Percentiles rank a stretch among this genome's conserved stretches.
phyloP scores from a whole-genome alignment of 2,329 filamentous ascomycete genomes.

The Aspergillus persii region DNA sequence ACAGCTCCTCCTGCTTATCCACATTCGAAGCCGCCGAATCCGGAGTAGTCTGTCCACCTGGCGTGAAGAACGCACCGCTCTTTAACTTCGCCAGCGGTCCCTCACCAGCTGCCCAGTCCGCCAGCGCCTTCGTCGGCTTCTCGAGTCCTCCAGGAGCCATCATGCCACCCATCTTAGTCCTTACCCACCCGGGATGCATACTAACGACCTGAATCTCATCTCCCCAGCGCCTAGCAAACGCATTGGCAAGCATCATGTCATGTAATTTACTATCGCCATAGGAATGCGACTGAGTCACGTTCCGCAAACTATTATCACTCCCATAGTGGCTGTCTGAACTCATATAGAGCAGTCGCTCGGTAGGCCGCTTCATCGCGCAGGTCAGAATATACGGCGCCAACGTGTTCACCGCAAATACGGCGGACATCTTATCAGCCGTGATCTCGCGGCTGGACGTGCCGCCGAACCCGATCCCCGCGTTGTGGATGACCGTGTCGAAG shows the following conservation, averaged over 20 bases:
- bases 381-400: constrained; percentile 59
- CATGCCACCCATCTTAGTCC: constrained; percentile 54
- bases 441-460: constrained; percentile 34
- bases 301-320: constrained; percentile 45
- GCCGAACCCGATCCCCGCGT: constrained; percentile 52
- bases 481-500: constrained; percentile 59
- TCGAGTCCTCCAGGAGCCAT: constrained; percentile 50
- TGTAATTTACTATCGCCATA: constrained; percentile 59
- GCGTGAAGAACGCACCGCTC: constrained; percentile 21
- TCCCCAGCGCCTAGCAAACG: constrained; percentile 50
- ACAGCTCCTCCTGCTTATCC: constrained; percentile 28
- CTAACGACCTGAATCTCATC: constrained; percentile 47
- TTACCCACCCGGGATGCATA: constrained; percentile 55
- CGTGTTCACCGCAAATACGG: constrained; percentile 56
- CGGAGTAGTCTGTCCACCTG: constrained; percentile 19
- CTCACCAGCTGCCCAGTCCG: constrained; percentile 42
- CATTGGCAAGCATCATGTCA: constrained; percentile 55
- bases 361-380: constrained; percentile 47
- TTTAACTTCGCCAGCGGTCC: constrained; percentile 18
- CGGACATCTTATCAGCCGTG: constrained; percentile 48
- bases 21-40: constrained; percentile 27
- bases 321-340: constrained; percentile 52
- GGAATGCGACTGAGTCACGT: constrained; percentile 36
- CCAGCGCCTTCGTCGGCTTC: constrained; percentile 49
- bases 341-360: constrained; percentile 53